Evolutionary conservation across 2,329 filamentous ascomycete species (phyloP).

Genomic region (Escovopsis weberi): DNA sequence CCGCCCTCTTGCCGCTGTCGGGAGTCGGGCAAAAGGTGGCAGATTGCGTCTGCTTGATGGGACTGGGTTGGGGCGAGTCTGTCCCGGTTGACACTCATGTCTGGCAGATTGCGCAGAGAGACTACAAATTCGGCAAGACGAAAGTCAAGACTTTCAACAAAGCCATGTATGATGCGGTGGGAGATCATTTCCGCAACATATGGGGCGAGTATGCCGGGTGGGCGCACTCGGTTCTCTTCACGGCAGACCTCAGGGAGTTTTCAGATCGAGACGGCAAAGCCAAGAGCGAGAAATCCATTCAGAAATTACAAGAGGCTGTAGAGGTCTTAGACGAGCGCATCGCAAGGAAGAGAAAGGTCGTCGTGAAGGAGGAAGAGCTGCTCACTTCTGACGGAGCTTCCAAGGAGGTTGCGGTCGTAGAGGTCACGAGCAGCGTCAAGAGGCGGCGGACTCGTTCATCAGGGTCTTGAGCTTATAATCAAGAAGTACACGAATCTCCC

Average conservation of each 20-base stretch:
- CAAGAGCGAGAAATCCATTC: slow-evolving; percentile 6
- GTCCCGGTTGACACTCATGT: slow-evolving; percentile 97
- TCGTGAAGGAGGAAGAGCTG: slow-evolving; percentile 6
- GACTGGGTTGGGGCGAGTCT: slow-evolving; percentile 85
- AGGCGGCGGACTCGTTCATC: slow-evolving; percentile 12
- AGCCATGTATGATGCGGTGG: slow-evolving; percentile 76
- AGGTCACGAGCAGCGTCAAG: slow-evolving; percentile 12
- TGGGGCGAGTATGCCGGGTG: slow-evolving; percentile 94
- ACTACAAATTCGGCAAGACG: slow-evolving; percentile 83
- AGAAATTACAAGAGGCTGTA: slow-evolving; percentile 1
- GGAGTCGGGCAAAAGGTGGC: slow-evolving; percentile 95
- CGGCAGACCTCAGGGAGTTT: slow-evolving; percentile 78
- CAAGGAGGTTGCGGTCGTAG: slow-evolving; percentile 8
- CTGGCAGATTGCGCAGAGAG: slow-evolving; percentile 93
- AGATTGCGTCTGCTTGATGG: slow-evolving; percentile 94
- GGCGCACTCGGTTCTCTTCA: slow-evolving; percentile 95
- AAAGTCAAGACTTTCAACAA: slow-evolving; percentile 80
- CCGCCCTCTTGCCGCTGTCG: slow-evolving; percentile 60
- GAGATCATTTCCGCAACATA: slow-evolving; percentile 72
- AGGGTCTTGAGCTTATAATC: no score
- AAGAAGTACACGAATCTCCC: slow-evolving; percentile 1
- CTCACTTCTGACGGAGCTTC: slow-evolving; percentile 11
- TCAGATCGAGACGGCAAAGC: slow-evolving; percentile 37
- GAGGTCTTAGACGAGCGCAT: slow-evolving; percentile 2
- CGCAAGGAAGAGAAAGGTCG: slow-evolving; percentile 11